Percentiles rank a stretch among this genome's conserved stretches.
Conservation (phyloP, 2,329 filamentous ascomycete species). For the Penicillium glabrum region DNA sequence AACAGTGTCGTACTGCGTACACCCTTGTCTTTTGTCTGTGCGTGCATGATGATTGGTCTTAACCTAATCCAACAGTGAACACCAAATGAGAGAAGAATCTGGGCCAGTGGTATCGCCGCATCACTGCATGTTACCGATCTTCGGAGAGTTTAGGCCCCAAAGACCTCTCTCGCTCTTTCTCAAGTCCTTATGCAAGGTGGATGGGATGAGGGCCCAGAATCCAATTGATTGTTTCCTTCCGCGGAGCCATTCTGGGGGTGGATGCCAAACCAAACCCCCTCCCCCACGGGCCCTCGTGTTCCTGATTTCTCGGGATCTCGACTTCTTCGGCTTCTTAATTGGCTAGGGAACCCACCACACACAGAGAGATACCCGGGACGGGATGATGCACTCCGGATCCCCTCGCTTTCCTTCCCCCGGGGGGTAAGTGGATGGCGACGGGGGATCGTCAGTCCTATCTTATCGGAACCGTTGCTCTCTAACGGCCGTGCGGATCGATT, state of each 20-base stretch:
- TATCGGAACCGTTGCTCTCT: conserved; percentile 3
- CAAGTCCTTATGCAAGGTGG: too few species aligned
- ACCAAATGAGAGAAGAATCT: background rate
- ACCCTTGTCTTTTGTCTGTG: conserved; percentile 14
- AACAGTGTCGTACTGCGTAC: background rate
- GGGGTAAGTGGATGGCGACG: conserved; percentile 4
- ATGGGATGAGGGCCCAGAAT: too few species aligned
- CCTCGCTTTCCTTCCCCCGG: background rate
- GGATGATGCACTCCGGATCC: background rate
- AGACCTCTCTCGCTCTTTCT: background rate
- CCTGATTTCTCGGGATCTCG: background rate
- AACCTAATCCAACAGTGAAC: conserved; percentile 5
- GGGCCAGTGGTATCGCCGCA: conserved; percentile 10
- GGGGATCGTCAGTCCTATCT: conserved; percentile 7
- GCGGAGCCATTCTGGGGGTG: background rate
- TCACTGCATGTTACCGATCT: conserved; percentile 16
- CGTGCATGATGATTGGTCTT: conserved; percentile 17
- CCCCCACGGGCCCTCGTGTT: conserved; percentile 2
- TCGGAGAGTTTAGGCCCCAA: background rate
- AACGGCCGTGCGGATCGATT: conserved; percentile 11
- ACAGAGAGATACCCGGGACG: background rate
- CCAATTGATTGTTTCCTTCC: background rate
- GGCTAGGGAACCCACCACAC: background rate
- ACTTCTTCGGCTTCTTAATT: background rate
- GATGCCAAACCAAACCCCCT: background rate